Conservation (phyloP, 306 rosid genomes). For the Urtica urens region DNA sequence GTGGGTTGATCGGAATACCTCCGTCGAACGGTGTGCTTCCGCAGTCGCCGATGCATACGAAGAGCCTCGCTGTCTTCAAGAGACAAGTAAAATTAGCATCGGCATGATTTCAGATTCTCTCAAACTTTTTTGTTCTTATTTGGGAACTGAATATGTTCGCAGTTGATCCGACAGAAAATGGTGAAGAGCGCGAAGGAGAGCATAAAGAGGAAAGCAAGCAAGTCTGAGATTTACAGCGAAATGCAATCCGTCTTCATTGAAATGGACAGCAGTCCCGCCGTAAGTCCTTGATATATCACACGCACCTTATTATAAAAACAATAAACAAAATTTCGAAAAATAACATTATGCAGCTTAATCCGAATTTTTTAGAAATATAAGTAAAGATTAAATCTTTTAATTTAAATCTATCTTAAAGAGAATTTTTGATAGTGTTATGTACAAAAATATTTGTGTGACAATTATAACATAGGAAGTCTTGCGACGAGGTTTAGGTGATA, state of each 20-base stretch:
- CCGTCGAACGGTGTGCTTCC: conserved; percentile 93
- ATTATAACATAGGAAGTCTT: too few species aligned
- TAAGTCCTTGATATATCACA: conserved; percentile 16
- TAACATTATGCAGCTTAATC: too few species aligned
- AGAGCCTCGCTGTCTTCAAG: conserved; percentile 75
- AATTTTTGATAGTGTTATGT: too few species aligned
- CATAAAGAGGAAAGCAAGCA: conserved; percentile 48
- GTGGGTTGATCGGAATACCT: conserved; percentile 78
- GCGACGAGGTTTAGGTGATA: too few species aligned
- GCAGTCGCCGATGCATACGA: conserved; percentile 94
- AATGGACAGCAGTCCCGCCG: conserved; percentile 47
- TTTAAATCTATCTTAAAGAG: background rate
- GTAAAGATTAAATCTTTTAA: too few species aligned
- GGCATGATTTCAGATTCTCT: background rate
- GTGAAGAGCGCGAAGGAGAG: conserved; percentile 77
- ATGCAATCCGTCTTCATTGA: conserved; percentile 78
- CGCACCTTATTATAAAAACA: background rate
- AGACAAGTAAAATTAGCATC: conserved; percentile 36
- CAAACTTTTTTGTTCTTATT: background rate
- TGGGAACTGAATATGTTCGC: conserved; percentile 6
- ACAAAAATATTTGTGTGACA: too few species aligned
- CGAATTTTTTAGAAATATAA: too few species aligned
- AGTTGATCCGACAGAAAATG: conserved; percentile 64
- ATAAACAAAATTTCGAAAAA: background rate
- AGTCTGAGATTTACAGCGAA: conserved; percentile 62